These are phyloP conservation scores for Samsoniella hepiali DNA, from an alignment of 2,329 filamentous ascomycete genomes.

Conservation along the genomic window DNA sequence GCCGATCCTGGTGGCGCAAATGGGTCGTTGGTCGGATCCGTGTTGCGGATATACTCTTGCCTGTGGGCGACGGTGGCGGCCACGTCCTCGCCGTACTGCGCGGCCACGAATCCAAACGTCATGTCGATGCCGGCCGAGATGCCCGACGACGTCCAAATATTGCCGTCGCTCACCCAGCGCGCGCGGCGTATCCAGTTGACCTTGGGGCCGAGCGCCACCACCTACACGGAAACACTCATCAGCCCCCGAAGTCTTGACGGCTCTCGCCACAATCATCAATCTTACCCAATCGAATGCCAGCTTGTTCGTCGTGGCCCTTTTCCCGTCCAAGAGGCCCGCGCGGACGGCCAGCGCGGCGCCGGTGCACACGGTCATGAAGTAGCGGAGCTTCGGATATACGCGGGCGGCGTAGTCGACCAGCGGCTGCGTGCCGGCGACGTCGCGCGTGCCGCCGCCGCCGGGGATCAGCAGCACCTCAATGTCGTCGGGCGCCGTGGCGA, in stretches of 20 bases:
- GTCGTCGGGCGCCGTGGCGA: conserved; percentile 32
- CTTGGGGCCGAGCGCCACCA: conserved; percentile 38
- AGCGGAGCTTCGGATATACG: conserved; percentile 42
- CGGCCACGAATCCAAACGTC: conserved; percentile 31
- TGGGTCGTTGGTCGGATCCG: conserved; percentile 49
- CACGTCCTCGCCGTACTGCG: conserved; percentile 45
- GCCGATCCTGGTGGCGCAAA: conserved; percentile 39
- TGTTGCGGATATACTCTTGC: conserved; percentile 58
- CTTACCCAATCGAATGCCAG: conserved; percentile 40
- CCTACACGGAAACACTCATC: conserved; percentile 21
- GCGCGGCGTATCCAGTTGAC: conserved; percentile 55
- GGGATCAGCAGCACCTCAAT: conserved; percentile 39
- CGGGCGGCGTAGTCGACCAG: conserved; percentile 41
- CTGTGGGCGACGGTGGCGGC: conserved; percentile 46
- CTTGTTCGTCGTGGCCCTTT: conserved; percentile 61
- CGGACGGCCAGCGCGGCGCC: conserved; percentile 53
- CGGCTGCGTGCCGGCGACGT: conserved; percentile 23
- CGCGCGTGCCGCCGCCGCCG: conserved; percentile 34
- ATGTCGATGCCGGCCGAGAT: conserved; percentile 45
- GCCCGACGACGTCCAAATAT: conserved; percentile 60
- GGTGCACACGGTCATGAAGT: conserved; percentile 61
- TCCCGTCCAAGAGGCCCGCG: conserved; percentile 55
- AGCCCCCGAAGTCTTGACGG: no score
- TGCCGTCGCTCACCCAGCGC: conserved; percentile 58
- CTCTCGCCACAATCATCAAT: neutral